Evolutionary conservation across 1,284 basidiomycete species (phyloP).

Genomic region (Takashimella koratensis): DNA sequence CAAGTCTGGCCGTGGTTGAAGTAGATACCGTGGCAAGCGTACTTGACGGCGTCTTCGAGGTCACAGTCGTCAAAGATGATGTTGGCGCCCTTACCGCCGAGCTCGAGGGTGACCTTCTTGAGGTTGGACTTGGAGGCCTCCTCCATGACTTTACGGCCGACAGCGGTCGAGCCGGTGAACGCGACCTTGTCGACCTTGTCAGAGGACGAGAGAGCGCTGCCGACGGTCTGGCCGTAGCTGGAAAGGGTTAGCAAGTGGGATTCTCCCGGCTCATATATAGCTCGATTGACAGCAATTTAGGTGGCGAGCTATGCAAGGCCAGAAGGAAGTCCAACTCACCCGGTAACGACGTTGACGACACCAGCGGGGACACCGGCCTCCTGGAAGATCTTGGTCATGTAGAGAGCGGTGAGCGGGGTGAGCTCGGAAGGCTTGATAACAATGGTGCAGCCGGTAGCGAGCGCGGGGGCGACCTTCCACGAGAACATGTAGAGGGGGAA

Average conservation of each 20-base stretch:
- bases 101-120: constrained; percentile 79
- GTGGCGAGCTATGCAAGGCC: no score
- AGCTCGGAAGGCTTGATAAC: constrained; percentile 87
- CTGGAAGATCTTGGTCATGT: constrained; percentile 51
- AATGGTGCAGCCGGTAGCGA: constrained; percentile 78
- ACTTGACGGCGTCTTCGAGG: constrained; percentile 72
- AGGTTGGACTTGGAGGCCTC: constrained; percentile 55
- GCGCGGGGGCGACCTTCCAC: constrained; percentile 80
- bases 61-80: constrained; percentile 54
- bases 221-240: constrained; percentile 65
- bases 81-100: constrained; percentile 87
- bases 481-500: constrained; percentile 65
- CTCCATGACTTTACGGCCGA: constrained; percentile 57
- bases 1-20: constrained; percentile 65
- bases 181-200: constrained; percentile 57
- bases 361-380: constrained; percentile 64
- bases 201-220: constrained; percentile 57
- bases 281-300: no score
- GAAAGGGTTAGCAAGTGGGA: background rate
- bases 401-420: constrained; percentile 68
- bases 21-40: constrained; percentile 76
- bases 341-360: constrained; percentile 63
- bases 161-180: constrained; percentile 56
- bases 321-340: constrained; percentile 2
- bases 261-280: no score